Conservation (phyloP, 2,329 filamentous ascomycete species). For the Fusarium scirpi region DNA sequence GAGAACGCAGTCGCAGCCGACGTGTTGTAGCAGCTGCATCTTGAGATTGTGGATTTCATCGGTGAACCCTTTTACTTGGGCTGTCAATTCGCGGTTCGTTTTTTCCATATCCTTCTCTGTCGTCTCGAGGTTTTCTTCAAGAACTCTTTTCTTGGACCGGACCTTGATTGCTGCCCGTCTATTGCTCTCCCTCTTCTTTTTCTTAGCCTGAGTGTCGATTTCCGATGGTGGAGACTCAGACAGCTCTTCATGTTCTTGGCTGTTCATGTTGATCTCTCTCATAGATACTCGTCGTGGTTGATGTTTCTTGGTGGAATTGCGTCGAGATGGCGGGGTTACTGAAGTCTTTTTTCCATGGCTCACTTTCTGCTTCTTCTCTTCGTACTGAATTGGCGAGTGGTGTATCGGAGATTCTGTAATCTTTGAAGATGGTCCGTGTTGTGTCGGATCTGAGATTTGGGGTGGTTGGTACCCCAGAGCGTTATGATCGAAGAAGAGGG, state of each 20-base stretch:
- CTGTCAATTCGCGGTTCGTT: background rate
- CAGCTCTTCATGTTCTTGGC: background rate
- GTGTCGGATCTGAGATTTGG: background rate
- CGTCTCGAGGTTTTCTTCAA: background rate
- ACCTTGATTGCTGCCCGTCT: slow-evolving; percentile 1
- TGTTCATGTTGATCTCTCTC: background rate
- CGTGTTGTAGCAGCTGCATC: slow-evolving; percentile 4
- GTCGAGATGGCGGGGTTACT: background rate
- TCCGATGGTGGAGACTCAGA: background rate
- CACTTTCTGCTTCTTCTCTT: background rate
- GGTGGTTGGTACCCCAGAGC: background rate
- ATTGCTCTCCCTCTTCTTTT: slow-evolving; percentile 1
- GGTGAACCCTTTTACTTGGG: background rate
- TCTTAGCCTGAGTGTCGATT: background rate
- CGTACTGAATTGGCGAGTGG: background rate
- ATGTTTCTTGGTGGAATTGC: background rate
- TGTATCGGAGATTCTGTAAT: no score
- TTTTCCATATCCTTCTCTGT: background rate
- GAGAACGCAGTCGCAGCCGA: background rate
- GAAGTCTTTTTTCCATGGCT: background rate
- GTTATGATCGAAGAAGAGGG: background rate
- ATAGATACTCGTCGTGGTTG: accelerated
- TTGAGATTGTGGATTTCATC: background rate
- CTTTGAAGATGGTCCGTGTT: background rate
- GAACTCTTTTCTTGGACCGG: background rate